Evolutionary conservation across 768 basidiomycete species (phyloP).

Genomic region (Amanita muscaria): DNA sequence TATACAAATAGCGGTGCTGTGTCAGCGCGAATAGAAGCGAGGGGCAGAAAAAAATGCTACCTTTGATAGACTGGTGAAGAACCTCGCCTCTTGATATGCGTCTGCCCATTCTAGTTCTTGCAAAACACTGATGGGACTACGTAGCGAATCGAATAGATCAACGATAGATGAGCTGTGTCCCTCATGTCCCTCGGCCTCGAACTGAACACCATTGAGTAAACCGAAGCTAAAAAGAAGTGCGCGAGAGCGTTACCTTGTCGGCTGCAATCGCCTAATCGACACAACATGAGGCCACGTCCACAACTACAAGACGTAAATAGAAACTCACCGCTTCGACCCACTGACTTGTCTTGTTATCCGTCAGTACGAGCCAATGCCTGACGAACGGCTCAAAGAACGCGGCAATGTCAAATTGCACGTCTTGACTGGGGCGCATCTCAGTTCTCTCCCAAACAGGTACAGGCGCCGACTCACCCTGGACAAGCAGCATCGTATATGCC

Average conservation of each 20-base stretch:
- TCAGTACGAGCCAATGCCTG: constrained; percentile 79
- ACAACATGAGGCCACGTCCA: no score
- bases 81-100: constrained; percentile 78
- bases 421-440: constrained; percentile 33
- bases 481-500: constrained; percentile 81
- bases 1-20: constrained; percentile 19
- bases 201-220: constrained; percentile 29
- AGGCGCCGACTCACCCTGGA: constrained; percentile 48
- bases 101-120: constrained; percentile 91
- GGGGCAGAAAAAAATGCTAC: constrained; percentile 33
- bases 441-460: no score
- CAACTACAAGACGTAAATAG: constrained; percentile 1
- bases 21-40: neutral
- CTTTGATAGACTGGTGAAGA: constrained; percentile 84
- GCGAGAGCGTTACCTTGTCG: constrained; percentile 51
- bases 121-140: constrained; percentile 83
- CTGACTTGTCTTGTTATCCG: constrained; percentile 80
- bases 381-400: constrained; percentile 86
- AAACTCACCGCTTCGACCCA: constrained; percentile 86
- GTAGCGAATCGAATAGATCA: constrained; percentile 90
- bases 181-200: constrained; percentile 68
- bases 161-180: constrained; percentile 96
- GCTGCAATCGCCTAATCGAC: constrained; percentile 75
- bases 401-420: constrained; percentile 58
- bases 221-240: neutral